Conservation (phyloP, 495 filamentous ascomycete genomes). For the Umbilicaria muhlenbergii region DNA sequence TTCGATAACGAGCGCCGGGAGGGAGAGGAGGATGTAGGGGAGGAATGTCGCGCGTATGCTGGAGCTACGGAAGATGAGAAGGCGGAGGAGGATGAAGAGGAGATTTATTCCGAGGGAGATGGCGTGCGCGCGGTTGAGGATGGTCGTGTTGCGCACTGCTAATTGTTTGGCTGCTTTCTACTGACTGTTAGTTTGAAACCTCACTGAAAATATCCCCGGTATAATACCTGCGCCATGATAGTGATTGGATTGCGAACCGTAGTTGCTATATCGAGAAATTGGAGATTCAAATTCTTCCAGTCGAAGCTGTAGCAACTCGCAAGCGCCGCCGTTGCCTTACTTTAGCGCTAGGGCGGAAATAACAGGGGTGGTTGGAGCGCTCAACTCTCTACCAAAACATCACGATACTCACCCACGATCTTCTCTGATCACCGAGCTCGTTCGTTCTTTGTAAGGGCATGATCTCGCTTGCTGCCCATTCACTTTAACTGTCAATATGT, state of each 20-base stretch:
- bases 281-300: no score
- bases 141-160: constrained; percentile 59
- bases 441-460: no score
- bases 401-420: no score
- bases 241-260: background rate
- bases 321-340: background rate
- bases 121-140: constrained; percentile 65
- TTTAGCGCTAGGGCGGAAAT: background rate
- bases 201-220: background rate
- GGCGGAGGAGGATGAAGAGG: constrained; percentile 56
- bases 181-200: background rate
- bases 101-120: constrained; percentile 53
- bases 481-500: no score
- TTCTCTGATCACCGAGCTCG: no score
- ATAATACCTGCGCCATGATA: constrained; percentile 2
- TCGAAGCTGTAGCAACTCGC: no score
- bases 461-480: no score
- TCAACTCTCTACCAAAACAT: no score
- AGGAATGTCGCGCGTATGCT: constrained; percentile 39
- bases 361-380: no score
- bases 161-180: constrained; percentile 92
- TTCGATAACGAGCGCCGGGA: constrained; percentile 63
- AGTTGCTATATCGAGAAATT: no score
- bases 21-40: constrained; percentile 54
- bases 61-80: constrained; percentile 42